These are phyloP conservation scores for Coniophora puteana DNA, from an alignment of 1,284 basidiomycete genomes.

Conservation along the genomic window DNA sequence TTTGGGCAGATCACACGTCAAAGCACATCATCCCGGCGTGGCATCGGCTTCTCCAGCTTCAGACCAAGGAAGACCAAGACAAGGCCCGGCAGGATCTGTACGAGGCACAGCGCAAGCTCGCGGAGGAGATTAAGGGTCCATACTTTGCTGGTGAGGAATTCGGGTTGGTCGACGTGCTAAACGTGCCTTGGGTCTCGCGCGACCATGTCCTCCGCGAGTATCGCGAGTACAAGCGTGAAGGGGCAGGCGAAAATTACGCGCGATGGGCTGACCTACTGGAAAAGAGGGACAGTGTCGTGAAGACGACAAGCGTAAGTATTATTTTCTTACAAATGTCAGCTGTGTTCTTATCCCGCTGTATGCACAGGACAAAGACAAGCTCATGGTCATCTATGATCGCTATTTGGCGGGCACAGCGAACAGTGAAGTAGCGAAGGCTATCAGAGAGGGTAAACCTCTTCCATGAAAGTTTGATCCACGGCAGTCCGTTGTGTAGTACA, in stretches of 20 bases:
- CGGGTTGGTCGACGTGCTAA: slow-evolving; percentile 52
- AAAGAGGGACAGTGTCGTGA: slow-evolving; percentile 43
- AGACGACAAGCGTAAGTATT: slow-evolving; percentile 46
- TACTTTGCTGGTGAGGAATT: slow-evolving; percentile 58
- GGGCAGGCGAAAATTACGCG: slow-evolving; percentile 43
- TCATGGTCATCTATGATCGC: slow-evolving; percentile 46
- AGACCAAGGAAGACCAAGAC: slow-evolving; percentile 49
- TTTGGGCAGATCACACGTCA: slow-evolving; percentile 51
- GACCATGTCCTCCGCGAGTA: slow-evolving; percentile 48
- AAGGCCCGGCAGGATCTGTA: slow-evolving; percentile 41
- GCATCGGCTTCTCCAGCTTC: slow-evolving; percentile 51
- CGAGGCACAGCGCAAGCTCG: slow-evolving; percentile 42
- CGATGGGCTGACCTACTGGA: slow-evolving; percentile 41
- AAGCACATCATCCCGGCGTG: slow-evolving; percentile 50
- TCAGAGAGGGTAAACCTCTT: slow-evolving; percentile 42
- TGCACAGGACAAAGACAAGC: slow-evolving; percentile 45
- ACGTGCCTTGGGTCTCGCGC: slow-evolving; percentile 56
- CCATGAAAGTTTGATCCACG: too few species aligned
- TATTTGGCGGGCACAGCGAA: slow-evolving; percentile 57
- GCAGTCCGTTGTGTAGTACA: too few species aligned
- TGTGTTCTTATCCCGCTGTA: neutral
- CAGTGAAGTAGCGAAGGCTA: slow-evolving; percentile 59
- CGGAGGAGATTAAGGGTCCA: slow-evolving; percentile 48
- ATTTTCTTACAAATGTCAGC: neutral
- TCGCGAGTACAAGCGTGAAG: slow-evolving; percentile 43